A percentile compares a stretch with the other conserved stretches of the same genome.
Evolutionary conservation across 1,284 basidiomycete genomes (phyloP).

Genomic region (Salmacisia buchloeana): DNA sequence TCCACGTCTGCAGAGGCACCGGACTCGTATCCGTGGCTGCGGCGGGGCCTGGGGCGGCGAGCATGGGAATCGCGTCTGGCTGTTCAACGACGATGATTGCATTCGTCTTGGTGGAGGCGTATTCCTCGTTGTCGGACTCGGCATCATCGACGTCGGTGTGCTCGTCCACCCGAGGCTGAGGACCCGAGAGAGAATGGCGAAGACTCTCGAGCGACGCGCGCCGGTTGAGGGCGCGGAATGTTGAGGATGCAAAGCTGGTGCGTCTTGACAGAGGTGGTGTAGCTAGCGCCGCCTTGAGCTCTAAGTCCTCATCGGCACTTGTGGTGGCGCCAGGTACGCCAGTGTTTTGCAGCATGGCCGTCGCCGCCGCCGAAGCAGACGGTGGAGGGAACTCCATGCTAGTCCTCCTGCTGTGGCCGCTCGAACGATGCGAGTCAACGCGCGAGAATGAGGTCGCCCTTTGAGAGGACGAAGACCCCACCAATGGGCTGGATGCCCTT

Average conservation of each 20-base stretch:
- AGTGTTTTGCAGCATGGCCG: not conserved
- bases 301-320: not conserved
- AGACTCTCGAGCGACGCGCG: not conserved
- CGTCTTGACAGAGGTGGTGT: not conserved
- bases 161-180: not conserved
- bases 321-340: not conserved
- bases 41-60: not conserved
- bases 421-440: not conserved
- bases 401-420: not conserved
- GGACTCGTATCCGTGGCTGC: not conserved
- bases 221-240: slow-evolving; percentile 3
- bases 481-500: not conserved
- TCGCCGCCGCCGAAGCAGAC: not conserved
- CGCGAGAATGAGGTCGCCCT: too few relatives aligned
- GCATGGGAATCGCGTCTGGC: not conserved
- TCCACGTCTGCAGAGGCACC: not conserved
- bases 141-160: not conserved
- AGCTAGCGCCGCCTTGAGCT: not conserved
- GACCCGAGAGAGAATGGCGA: not conserved
- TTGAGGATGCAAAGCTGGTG: slow-evolving; percentile 1
- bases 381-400: not conserved
- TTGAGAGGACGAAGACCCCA: not conserved
- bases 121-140: not conserved
- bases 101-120: not conserved
- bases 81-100: not conserved